Conservation (phyloP, 2,329 filamentous ascomycete species). For the Penicillium brasilianum region DNA sequence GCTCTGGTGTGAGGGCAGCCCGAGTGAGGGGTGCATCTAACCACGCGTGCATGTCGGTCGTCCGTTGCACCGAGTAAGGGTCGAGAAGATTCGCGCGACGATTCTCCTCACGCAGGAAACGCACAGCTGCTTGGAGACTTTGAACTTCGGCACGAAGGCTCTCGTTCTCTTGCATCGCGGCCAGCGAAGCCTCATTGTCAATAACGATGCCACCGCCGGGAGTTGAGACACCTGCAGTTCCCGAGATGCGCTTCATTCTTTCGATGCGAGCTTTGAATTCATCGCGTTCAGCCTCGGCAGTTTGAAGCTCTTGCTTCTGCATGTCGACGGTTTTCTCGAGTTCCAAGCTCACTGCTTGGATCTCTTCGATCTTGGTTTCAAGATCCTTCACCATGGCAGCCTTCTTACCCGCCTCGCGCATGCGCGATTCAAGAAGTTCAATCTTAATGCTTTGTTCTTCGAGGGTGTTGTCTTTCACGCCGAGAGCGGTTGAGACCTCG, state of each 20-base stretch:
- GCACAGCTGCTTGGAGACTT: conserved; percentile 52
- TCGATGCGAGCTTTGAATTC: conserved; percentile 50
- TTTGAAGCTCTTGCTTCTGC: conserved; percentile 45
- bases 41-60: conserved; percentile 50
- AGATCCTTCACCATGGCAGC: conserved; percentile 58
- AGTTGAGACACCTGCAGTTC: conserved; percentile 42
- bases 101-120: conserved; percentile 53
- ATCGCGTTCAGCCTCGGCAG: conserved; percentile 46
- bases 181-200: conserved; percentile 46
- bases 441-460: conserved; percentile 90
- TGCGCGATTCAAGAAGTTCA: conserved; percentile 85
- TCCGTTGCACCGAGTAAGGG: conserved; percentile 49
- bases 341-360: conserved; percentile 42
- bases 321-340: conserved; percentile 40
- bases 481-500: conserved; percentile 73
- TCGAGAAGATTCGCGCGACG: conserved; percentile 47
- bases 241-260: conserved; percentile 48
- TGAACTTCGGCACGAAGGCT: conserved; percentile 49
- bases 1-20: conserved; percentile 29
- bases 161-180: conserved; percentile 51
- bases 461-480: conserved; percentile 77
- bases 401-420: conserved; percentile 82
- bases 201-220: conserved; percentile 46
- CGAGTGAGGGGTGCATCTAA: conserved; percentile 48
- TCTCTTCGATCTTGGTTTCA: conserved; percentile 48